These are phyloP conservation scores for Nicotiana tabacum DNA, from an alignment of 257 asterid species.

Conservation along the genomic window DNA sequence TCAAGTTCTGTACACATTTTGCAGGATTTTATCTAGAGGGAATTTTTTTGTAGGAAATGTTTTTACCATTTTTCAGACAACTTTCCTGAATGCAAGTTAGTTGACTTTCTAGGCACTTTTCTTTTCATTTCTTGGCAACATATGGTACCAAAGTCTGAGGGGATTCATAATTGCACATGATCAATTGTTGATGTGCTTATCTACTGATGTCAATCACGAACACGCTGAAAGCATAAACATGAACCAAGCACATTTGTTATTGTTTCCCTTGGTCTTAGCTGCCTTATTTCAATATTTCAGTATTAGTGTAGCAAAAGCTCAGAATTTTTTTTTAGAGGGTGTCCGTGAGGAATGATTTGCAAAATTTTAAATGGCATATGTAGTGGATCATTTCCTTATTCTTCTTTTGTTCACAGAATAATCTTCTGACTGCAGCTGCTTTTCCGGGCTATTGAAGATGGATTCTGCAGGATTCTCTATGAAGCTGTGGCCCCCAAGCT, in stretches of 20 bases:
- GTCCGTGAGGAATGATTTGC: neutral
- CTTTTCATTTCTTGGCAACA: neutral
- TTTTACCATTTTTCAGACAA: neutral
- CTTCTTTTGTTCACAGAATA: neutral
- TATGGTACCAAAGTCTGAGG: neutral
- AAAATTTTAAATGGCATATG: neutral
- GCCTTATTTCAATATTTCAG: neutral
- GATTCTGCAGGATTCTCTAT: constrained; percentile 42
- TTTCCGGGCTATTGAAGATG: constrained; percentile 45
- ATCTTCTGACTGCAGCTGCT: neutral
- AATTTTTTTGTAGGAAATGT: neutral
- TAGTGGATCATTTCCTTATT: neutral
- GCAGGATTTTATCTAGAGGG: neutral
- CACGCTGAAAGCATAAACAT: neutral
- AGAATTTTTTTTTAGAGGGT: neutral
- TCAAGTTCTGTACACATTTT: neutral
- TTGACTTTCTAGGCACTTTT: neutral
- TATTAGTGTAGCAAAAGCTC: neutral
- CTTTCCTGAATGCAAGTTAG: neutral
- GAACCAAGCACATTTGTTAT: neutral
- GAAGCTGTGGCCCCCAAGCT: constrained; percentile 86
- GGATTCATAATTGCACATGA: neutral
- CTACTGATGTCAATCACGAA: neutral
- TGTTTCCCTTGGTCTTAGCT: neutral
- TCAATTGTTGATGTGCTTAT: neutral